A percentile compares a stretch with the other conserved stretches of the same genome.
Conservation (phyloP, 1,139 yeast species). For the Kodamaea suecica region DNA sequence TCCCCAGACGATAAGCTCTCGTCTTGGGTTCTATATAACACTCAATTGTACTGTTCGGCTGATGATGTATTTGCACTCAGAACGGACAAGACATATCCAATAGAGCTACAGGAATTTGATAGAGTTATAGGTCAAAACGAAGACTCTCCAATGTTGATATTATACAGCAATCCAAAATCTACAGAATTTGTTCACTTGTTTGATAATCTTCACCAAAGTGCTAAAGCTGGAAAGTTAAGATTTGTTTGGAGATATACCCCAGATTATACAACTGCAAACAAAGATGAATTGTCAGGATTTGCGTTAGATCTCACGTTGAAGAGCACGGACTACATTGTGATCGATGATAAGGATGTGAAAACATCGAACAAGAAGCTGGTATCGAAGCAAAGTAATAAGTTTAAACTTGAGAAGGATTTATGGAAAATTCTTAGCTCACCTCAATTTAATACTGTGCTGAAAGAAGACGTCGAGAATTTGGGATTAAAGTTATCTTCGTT, state of each 20-base stretch:
- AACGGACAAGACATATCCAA: conserved; percentile 22
- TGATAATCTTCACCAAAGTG: conserved; percentile 55
- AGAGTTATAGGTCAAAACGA: conserved; percentile 50
- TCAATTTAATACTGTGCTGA: conserved; percentile 7
- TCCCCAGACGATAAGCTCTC: conserved; percentile 14
- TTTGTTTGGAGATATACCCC: conserved; percentile 75
- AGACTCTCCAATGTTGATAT: conserved; percentile 38
- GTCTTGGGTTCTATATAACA: conserved; percentile 55
- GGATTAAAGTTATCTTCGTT: conserved; percentile 49
- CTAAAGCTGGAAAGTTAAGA: conserved; percentile 62
- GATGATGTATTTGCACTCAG: conserved; percentile 70
- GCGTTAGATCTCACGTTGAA: conserved; percentile 64
- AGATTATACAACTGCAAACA: conserved; percentile 10
- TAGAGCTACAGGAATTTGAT: conserved; percentile 47
- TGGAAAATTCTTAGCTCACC: conserved; percentile 11
- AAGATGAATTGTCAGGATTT: conserved; percentile 55
- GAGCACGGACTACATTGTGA: conserved; percentile 59
- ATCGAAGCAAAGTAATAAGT: not conserved
- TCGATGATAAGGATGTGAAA: conserved; percentile 52
- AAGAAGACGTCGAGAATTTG: conserved; percentile 32
- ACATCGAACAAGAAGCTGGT: conserved; percentile 1
- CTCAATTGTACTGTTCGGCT: conserved; percentile 57
- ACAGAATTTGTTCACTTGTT: conserved; percentile 55
- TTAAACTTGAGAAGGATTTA: conserved; percentile 11
- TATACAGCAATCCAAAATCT: conserved; percentile 54